phyloP scores from a whole-genome alignment of 108 stramenopile genomes.

The Fragilaria crotonensis region DNA sequence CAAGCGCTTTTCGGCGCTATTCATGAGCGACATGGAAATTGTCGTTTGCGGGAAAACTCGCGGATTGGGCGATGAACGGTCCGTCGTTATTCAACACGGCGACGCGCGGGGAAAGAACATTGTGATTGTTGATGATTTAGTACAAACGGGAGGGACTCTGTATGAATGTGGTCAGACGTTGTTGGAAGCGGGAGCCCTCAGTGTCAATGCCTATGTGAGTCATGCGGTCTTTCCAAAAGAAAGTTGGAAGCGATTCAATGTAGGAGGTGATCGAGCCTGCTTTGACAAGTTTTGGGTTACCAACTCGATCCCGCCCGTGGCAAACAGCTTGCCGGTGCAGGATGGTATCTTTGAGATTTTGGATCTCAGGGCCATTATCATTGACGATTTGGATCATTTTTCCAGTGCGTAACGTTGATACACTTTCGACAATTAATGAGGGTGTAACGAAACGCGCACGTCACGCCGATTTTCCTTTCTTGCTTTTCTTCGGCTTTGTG shows the following conservation, averaged over 20 bases:
- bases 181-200: slow-evolving; percentile 59
- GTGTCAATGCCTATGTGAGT: slow-evolving; percentile 71
- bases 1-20: slow-evolving; percentile 81
- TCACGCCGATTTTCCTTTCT: background rate
- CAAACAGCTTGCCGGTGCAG: slow-evolving; percentile 45
- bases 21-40: slow-evolving; percentile 41
- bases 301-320: slow-evolving; percentile 78
- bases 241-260: slow-evolving; percentile 66
- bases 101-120: slow-evolving; percentile 42
- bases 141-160: slow-evolving; percentile 90
- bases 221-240: slow-evolving; percentile 84
- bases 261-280: slow-evolving; percentile 67
- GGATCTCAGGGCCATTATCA: slow-evolving; percentile 62
- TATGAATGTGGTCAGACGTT: slow-evolving; percentile 75
- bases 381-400: slow-evolving; percentile 73
- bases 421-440: background rate
- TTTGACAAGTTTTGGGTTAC: slow-evolving; percentile 86
- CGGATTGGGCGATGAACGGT: slow-evolving; percentile 39
- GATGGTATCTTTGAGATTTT: slow-evolving; percentile 82
- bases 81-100: slow-evolving; percentile 57
- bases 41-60: slow-evolving; percentile 81
- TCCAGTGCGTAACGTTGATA: slow-evolving; percentile 16
- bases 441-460: background rate
- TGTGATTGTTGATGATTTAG: slow-evolving; percentile 86
- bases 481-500: background rate